These are phyloP conservation scores for Citrus reticulata DNA, from an alignment of 345 rosid species.

Conservation along the genomic window DNA sequence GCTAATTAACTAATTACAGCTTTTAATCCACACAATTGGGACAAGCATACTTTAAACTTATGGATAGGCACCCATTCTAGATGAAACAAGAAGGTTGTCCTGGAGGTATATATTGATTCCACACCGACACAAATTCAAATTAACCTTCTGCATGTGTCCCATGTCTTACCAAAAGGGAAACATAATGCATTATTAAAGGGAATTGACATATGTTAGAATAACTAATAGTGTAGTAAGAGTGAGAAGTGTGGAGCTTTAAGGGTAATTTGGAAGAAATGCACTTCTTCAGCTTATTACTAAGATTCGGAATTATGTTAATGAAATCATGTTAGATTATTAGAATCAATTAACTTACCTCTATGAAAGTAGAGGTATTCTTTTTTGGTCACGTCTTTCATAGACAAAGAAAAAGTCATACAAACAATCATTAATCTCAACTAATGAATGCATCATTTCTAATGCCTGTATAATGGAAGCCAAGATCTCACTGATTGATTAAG, in stretches of 20 bases:
- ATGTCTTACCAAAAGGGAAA: neutral
- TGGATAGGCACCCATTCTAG: neutral
- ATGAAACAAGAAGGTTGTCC: neutral
- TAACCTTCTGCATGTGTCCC: neutral
- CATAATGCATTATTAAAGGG: neutral
- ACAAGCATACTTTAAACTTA: neutral
- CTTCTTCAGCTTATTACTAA: neutral
- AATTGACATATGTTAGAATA: neutral
- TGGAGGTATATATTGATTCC: neutral
- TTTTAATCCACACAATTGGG: neutral
- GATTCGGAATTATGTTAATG: neutral
- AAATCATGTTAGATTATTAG: neutral
- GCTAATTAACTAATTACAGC: neutral
- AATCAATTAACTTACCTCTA: neutral
- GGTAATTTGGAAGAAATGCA: neutral
- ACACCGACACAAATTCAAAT: neutral
- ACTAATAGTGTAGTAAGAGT: neutral
- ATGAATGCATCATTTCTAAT: neutral
- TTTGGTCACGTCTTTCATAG: no score
- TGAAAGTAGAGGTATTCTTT: neutral
- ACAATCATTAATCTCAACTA: neutral
- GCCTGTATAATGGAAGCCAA: neutral
- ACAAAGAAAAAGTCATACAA: neutral
- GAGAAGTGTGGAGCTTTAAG: neutral
- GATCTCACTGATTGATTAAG: neutral